These are phyloP conservation scores for Trichoderma sp. DNA, from an alignment of 2,329 filamentous ascomycete species.

Conservation along the genomic window DNA sequence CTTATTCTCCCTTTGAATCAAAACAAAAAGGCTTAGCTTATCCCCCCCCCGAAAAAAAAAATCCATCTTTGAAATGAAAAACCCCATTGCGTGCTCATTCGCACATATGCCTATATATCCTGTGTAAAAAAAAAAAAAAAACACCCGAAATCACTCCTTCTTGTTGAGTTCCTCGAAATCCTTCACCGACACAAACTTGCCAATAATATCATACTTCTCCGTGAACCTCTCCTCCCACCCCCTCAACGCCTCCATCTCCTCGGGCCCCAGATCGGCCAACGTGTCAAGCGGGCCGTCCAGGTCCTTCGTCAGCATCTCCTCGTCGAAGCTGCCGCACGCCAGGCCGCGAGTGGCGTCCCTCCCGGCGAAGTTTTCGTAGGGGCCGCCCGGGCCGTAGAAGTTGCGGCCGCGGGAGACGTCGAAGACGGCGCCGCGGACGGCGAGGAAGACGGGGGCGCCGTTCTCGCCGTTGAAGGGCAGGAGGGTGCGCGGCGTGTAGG, in stretches of 20 bases:
- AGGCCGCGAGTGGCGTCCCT: slow-evolving; percentile 85
- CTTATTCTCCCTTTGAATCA: neutral
- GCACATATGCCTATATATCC: neutral
- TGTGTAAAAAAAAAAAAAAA: neutral
- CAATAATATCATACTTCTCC: slow-evolving; percentile 95
- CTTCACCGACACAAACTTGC: slow-evolving; percentile 64
- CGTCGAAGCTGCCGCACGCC: slow-evolving; percentile 88
- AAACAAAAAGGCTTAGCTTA: neutral
- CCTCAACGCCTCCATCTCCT: slow-evolving; percentile 77
- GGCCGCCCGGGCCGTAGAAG: slow-evolving; percentile 94
- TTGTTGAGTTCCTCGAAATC: slow-evolving; percentile 32
- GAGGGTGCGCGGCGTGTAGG: slow-evolving; percentile 76
- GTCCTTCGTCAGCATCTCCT: slow-evolving; percentile 91
- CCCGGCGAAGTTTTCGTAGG: slow-evolving; percentile 95
- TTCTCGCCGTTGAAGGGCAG: slow-evolving; percentile 78
- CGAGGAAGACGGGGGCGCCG: slow-evolving; percentile 75
- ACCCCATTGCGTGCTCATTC: neutral
- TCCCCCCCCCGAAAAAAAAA: neutral
- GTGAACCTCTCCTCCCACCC: slow-evolving; percentile 93
- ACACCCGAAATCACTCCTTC: neutral
- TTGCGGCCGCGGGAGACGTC: slow-evolving; percentile 83
- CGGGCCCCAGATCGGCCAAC: slow-evolving; percentile 65
- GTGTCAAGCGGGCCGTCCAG: slow-evolving; percentile 78
- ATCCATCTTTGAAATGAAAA: neutral
- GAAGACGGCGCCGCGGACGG: slow-evolving; percentile 88